Base-by-base conservation (phyloP, 2,329 filamentous ascomycete species). In the Verticillium isaacii region DNA sequence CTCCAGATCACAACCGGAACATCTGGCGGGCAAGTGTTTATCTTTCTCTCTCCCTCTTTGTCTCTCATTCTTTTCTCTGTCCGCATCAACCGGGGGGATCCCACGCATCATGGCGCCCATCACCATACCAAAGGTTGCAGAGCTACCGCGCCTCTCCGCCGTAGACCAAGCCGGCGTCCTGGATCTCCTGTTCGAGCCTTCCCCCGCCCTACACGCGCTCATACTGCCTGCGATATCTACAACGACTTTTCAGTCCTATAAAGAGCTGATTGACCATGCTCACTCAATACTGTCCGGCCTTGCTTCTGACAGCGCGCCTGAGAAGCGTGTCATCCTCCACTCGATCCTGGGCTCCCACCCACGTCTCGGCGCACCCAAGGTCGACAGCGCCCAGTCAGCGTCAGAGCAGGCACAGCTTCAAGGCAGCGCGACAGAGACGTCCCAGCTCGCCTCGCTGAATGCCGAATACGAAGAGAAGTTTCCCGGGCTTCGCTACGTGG, bases 101-200 rank as follows among this genome's bases (percentile, higher is more conserved):
- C 23, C 19, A 15, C 23, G 14, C 50, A 58, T 3, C 3, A 32
- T 58, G 63, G 68, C 32, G 62, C 68, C 14, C 63, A 32, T 15
- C 32, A 34, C 66, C 56, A 81, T 95, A 7, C 90, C 90, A 14
- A 72, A 81, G 32, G 79, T 89, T 68, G 72, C 78, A 56, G 75
- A 77, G 15, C 78, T 96, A 45, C 77, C 82, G 32, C 75, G 77
- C 56, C 82, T 89, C 57, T 72, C 86, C 19, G 80, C 85, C 34
- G 69, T 79, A 32, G 77, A 83, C 23, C 82, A 90, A 61, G 81
- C 80, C 41, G 70, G 75, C 5, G 78, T 88, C 58, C 84, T 97
- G 57, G 91, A 96, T 75, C 82, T 88, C 3, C 87, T 97, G 63
- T 97, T 97, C 75, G 93, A 97, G 73, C 91, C 91, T 17, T 93